Percentiles rank a stretch among this genome's conserved stretches.
phyloP scores from a whole-genome alignment of 1,284 basidiomycete genomes.

The Trametes versicolor region DNA sequence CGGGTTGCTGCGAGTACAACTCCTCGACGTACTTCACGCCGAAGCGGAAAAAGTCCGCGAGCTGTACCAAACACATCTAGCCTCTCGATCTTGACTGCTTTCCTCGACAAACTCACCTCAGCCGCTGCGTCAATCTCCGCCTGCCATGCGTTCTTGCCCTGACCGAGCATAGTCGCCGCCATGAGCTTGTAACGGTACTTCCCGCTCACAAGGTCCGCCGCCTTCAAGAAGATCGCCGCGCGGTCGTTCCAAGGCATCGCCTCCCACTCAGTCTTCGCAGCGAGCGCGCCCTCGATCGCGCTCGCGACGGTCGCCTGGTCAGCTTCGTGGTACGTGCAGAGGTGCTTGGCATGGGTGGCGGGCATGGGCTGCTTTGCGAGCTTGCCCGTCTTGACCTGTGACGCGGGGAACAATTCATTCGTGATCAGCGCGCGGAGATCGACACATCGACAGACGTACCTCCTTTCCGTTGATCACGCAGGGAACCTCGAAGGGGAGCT shows the following conservation, averaged over 20 bases:
- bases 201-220: constrained; percentile 91
- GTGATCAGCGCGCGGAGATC: constrained; percentile 16
- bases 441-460: constrained; percentile 55
- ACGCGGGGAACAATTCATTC: constrained; percentile 10
- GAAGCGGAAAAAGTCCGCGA: constrained; percentile 96
- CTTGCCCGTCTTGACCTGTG: constrained; percentile 86
- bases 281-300: constrained; percentile 91
- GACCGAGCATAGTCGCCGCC: constrained; percentile 97
- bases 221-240: constrained; percentile 97
- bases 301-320: constrained; percentile 77
- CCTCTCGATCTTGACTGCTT: not conserved
- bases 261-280: constrained; percentile 92
- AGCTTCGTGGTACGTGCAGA: constrained; percentile 93
- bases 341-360: constrained; percentile 81
- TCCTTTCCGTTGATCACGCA: constrained; percentile 92
- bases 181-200: constrained; percentile 96
- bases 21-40: constrained; percentile 98
- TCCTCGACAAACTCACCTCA: constrained; percentile 69
- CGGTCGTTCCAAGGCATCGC: constrained; percentile 95
- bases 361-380: constrained; percentile 85
- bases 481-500: constrained; percentile 91
- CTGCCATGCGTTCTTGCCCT: constrained; percentile 99
- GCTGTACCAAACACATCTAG: constrained; percentile 52
- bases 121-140: constrained; percentile 99
- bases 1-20: constrained; percentile 90